Base-by-base conservation (phyloP, 2,329 filamentous ascomycete genomes). In the Lasiodiplodia theobromae region DNA sequence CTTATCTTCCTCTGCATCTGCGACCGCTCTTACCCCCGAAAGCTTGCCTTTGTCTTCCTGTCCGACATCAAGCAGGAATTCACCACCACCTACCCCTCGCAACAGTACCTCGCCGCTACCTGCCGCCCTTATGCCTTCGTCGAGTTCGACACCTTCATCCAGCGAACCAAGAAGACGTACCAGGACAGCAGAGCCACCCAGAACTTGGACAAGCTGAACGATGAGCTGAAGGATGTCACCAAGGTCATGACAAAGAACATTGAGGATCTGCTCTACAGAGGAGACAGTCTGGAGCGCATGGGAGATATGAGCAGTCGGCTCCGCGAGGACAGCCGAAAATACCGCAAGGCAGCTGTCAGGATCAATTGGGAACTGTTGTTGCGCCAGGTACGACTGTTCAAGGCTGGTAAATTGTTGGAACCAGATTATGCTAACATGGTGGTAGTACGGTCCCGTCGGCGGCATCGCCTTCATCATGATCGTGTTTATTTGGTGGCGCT, bases 181-280 rank as follows among this genome's bases (percentile, higher is more conserved):
- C 92, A 96, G 75, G 96, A 99, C 80, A 89, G 92, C 67, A 90
- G 96, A 72, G 96, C 96, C 18, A 89, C 92, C 16, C 92, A 94
- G 82, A 98, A 98, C 82, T 88, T 99, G 69, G 93, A 96, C 81
- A 94, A 95, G 82, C 86, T 99, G 72, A 98, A 99, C 78, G 93
- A 97, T 77, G 96, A 99, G 86, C 88, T 99, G 72, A 91, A 94
- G 79, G 96, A 98, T 81, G 96, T 99, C 67, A 98, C 96, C 1
- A 94, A 97, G 83, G 94, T 99, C 77, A 99, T 99, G 96, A 98
- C 94, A 68, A 98, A 98, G 88, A 99, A 99, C 81, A 98, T 99
- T 74, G 96, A 99, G 85, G 96, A 99, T 80, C 83, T 99, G 77
- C 84, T 99, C 66, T 99, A 99, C 79, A 86, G 96, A 71, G 96